Base-by-base conservation (phyloP, 2,329 filamentous ascomycete genomes). In the Talaromyces sp. region DNA sequence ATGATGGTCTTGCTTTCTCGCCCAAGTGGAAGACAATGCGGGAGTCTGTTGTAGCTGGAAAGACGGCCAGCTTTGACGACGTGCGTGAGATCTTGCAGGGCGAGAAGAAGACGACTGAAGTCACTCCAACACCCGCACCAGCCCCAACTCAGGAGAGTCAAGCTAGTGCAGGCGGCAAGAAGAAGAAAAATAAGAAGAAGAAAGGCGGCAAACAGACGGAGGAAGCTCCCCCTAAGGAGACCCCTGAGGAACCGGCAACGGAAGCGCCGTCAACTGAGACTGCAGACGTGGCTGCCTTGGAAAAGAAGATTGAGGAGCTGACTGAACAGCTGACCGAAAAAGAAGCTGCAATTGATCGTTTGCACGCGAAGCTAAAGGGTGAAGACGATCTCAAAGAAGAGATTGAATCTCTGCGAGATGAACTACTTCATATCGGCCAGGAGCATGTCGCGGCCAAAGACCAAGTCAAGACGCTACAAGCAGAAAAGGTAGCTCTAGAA, bases 181-280 rank as follows among this genome's bases (percentile, higher is more conserved):
- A 93, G 79, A 96, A 92, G 78, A 93, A 91, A 77, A 96, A 93
- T 69, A 91, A 91, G 75, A 96, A 94, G 82, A 97, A 96, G 85
- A 91, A 89, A 78, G 86, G 84, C 78, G 86, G 84, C 36, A 87
- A 85, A 68, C 76, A 76, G 6, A 75, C 77, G 6, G 77, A 81
- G 8, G 77, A 79, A n/a, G 60, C 69, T 11, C 72, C 75, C 68
- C 61, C 72, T 62, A 63, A 69, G 7, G 69, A 70, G 51, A 19
- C 68, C 29, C 51, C 67, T 15, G 69, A 69, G 15, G 36, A 31
- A 53, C 22, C 40, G 6, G 49, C 64, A 31, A 19, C 47, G 5
- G 68, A 59, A 7, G 61, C 69, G 22, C 34, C 69, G 5, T 71
- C 72, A 19, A 71, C 76, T 11, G 69, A 74, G 7, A 81, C 83